Conservation (phyloP, 2,329 filamentous ascomycete genomes). For the Hymenoscyphus albidus region DNA sequence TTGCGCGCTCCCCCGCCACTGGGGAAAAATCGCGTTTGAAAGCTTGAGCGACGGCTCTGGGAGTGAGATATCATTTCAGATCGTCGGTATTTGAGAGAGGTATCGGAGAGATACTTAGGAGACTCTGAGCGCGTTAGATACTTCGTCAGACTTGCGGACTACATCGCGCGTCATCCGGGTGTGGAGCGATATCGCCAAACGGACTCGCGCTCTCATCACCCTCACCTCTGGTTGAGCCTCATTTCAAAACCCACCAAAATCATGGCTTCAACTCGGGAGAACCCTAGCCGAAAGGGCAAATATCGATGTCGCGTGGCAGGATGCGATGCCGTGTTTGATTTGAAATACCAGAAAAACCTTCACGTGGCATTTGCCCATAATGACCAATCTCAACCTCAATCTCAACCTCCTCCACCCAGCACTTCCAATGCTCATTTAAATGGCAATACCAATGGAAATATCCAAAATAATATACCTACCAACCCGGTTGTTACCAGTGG, state of each 20-base stretch:
- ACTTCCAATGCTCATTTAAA: not conserved
- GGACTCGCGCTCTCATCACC: not conserved
- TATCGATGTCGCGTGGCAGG: not conserved
- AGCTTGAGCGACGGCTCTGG: not conserved
- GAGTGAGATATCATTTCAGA: not conserved
- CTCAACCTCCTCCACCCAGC: not conserved
- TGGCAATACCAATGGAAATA: not conserved
- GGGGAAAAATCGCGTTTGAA: not conserved
- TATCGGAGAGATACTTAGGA: not conserved
- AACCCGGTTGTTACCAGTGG: not conserved
- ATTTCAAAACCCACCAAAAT: not conserved
- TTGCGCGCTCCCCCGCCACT: not conserved
- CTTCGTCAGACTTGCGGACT: not conserved
- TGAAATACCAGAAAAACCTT: not conserved
- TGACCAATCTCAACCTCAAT: not conserved
- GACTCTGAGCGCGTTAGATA: not conserved
- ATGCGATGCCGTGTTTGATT: not conserved
- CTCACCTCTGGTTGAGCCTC: not conserved
- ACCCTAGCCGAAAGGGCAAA: not conserved
- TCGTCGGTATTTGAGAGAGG: not conserved
- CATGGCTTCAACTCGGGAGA: not conserved
- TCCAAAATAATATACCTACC: not conserved
- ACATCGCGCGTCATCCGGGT: not conserved
- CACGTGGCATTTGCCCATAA: conserved; percentile 1
- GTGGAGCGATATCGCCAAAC: conserved; percentile 3